Percentiles rank a stretch among this genome's conserved stretches.
Conservation (phyloP, 2,329 filamentous ascomycete genomes). For the Dothiorella sarmentorum region DNA sequence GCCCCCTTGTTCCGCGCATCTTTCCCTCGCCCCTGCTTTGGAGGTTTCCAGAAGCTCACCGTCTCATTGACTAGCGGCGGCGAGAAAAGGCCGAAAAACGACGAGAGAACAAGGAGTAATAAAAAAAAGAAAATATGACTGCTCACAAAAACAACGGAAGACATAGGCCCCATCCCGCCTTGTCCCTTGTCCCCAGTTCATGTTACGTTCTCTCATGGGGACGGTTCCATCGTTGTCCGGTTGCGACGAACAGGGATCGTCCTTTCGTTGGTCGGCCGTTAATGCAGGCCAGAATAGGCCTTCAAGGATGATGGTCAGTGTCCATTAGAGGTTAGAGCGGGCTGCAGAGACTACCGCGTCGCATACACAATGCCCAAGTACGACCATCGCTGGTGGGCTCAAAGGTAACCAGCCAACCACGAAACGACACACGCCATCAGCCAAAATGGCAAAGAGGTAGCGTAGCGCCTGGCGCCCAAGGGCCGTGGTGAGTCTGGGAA, state of each 20-base stretch:
- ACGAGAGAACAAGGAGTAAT: neutral
- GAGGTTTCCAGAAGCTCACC: neutral
- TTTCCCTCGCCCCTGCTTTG: neutral
- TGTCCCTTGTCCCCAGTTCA: neutral
- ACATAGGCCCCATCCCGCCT: neutral
- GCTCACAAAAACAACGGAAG: neutral
- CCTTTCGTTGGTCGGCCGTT: neutral
- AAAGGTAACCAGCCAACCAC: neutral
- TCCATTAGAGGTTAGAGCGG: neutral
- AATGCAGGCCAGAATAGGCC: neutral
- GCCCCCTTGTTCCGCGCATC: neutral
- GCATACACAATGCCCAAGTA: neutral
- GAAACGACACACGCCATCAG: too few species aligned
- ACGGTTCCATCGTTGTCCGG: constrained; percentile 1
- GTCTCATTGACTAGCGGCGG: neutral
- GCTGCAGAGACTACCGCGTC: neutral
- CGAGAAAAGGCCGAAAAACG: constrained; percentile 2
- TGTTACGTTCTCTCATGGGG: neutral
- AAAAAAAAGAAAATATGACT: neutral
- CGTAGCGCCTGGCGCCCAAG: too few species aligned
- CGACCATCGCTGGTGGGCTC: neutral
- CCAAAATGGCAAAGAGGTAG: too few species aligned
- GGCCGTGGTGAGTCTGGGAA: too few species aligned
- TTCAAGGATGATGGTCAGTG: neutral
- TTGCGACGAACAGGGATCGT: neutral